Evolutionary conservation across 495 filamentous ascomycete genomes (phyloP).

Genomic region (Podospora tetraspora): DNA sequence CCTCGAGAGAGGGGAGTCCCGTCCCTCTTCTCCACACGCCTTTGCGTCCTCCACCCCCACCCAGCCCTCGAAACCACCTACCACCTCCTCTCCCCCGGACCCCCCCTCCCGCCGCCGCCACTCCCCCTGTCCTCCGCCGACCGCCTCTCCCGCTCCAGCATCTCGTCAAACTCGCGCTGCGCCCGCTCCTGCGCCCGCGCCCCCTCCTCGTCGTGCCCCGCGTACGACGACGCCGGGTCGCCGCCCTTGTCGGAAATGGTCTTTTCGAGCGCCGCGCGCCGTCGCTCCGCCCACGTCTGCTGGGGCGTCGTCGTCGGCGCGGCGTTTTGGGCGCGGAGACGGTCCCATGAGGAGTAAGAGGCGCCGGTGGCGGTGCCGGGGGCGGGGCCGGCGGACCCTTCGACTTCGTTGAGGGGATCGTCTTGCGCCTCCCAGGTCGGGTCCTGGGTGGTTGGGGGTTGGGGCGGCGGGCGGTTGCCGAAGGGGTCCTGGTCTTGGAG

Average conservation of each 20-base stretch:
- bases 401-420: background rate
- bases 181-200: constrained; percentile 38
- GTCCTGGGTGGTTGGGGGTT: background rate
- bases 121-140: background rate
- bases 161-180: constrained; percentile 44
- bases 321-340: background rate
- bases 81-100: background rate
- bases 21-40: background rate
- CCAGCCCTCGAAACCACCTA: background rate
- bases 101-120: background rate
- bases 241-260: background rate
- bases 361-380: background rate
- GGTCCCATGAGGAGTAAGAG: background rate
- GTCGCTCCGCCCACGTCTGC: background rate
- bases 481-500: background rate
- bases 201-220: constrained; percentile 31
- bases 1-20: too few species aligned
- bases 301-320: background rate
- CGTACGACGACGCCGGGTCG: constrained; percentile 21
- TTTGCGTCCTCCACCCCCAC: too few species aligned
- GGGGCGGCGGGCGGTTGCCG: background rate
- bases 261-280: background rate
- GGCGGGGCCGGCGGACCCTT: background rate
- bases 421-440: background rate
- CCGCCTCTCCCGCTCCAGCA: constrained; percentile 35